phyloP scores from a whole-genome alignment of 768 basidiomycete genomes.

The Leccinum broughii region DNA sequence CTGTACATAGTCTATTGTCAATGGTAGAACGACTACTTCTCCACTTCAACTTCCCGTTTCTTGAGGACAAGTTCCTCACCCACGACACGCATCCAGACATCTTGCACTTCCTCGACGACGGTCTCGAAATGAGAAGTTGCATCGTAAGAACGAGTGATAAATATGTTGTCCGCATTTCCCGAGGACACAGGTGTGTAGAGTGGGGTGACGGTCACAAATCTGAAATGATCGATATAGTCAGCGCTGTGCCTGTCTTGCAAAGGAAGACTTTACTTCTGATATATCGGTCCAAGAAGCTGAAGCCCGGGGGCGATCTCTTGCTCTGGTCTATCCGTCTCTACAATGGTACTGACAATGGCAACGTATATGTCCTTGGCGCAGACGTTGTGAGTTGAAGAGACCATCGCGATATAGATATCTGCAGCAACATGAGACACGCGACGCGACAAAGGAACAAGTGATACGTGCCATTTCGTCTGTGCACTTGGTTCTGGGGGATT shows the following conservation, averaged over 20 bases:
- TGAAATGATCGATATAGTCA: constrained; percentile 32
- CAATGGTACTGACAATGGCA: constrained; percentile 97
- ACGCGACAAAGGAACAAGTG: background rate
- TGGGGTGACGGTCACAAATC: constrained; percentile 88
- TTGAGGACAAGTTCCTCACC: constrained; percentile 81
- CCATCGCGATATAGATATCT: constrained; percentile 99
- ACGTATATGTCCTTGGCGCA: constrained; percentile 94
- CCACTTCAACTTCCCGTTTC: constrained; percentile 77
- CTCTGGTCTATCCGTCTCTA: constrained; percentile 92
- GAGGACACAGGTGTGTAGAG: constrained; percentile 85
- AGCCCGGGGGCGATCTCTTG: constrained; percentile 91
- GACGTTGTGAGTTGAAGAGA: constrained; percentile 96
- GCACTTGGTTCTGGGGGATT: constrained; percentile 98
- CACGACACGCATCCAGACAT: constrained; percentile 90
- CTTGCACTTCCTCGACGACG: constrained; percentile 94
- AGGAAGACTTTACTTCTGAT: constrained; percentile 74
- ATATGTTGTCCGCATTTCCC: constrained; percentile 87
- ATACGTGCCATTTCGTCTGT: constrained; percentile 80
- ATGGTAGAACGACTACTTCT: constrained; percentile 37
- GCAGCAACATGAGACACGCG: constrained; percentile 9
- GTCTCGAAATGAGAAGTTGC: constrained; percentile 99
- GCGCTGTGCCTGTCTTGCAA: constrained; percentile 3
- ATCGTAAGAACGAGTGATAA: constrained; percentile 97
- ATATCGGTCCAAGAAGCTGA: constrained; percentile 85
- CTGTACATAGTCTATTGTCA: constrained; percentile 7